Evolutionary conservation across 2,329 filamentous ascomycete species (phyloP).

Genomic region (Polychaeton citri): DNA sequence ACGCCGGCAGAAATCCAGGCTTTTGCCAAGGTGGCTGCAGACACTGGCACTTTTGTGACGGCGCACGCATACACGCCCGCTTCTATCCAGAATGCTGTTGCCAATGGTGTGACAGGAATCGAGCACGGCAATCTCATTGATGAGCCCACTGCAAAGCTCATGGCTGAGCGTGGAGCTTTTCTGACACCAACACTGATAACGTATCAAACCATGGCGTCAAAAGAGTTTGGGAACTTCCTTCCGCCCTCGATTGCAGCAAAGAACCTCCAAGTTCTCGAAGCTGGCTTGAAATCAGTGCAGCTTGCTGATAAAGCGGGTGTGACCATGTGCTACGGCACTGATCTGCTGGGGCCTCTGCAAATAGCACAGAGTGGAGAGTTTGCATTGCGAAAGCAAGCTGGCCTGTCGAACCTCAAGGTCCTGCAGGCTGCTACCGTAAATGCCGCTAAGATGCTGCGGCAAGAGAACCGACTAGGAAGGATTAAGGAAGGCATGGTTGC

Average conservation of each 20-base stretch:
- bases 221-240: slow-evolving; percentile 31
- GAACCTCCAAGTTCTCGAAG: slow-evolving; percentile 36
- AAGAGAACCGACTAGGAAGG: slow-evolving; percentile 36
- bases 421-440: slow-evolving; percentile 41
- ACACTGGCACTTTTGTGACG: slow-evolving; percentile 41
- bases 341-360: slow-evolving; percentile 39
- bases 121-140: slow-evolving; percentile 52
- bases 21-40: slow-evolving; percentile 37
- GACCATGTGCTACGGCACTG: slow-evolving; percentile 43
- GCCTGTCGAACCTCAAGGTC: slow-evolving; percentile 30
- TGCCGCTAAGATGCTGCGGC: slow-evolving; percentile 35
- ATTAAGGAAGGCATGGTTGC: slow-evolving; percentile 38
- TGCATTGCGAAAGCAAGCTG: slow-evolving; percentile 29
- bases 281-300: slow-evolving; percentile 33
- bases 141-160: slow-evolving; percentile 37
- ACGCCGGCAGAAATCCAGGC: slow-evolving; percentile 43
- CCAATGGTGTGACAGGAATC: slow-evolving; percentile 42
- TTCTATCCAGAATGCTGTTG: slow-evolving; percentile 41
- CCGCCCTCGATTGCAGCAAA: slow-evolving; percentile 34
- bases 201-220: slow-evolving; percentile 36
- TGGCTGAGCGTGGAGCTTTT: slow-evolving; percentile 36
- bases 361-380: slow-evolving; percentile 40
- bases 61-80: slow-evolving; percentile 44
- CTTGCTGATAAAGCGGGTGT: slow-evolving; percentile 41
- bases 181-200: slow-evolving; percentile 43